phyloP scores from a whole-genome alignment of 306 rosid species.

The Acacia melanoxylon region DNA sequence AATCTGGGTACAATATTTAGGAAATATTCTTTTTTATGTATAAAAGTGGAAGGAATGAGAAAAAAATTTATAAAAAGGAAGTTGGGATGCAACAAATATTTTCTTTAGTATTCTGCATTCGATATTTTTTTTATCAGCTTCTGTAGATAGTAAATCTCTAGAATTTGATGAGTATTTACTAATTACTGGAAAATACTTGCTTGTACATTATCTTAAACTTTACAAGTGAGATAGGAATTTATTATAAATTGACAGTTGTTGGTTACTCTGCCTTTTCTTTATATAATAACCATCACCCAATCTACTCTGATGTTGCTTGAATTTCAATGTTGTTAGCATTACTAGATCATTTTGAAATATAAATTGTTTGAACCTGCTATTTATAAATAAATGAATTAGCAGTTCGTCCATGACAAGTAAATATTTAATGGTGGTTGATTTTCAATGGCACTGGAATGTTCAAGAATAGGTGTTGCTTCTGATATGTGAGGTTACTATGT shows the following conservation, averaged over 20 bases:
- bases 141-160: neutral
- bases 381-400: neutral
- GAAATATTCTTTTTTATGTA: neutral
- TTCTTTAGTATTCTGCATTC: slow-evolving; percentile 3
- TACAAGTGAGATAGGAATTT: neutral
- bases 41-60: neutral
- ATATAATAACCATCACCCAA: neutral
- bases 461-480: neutral
- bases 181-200: neutral
- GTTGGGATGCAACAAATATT: neutral
- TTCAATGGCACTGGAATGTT: neutral
- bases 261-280: neutral
- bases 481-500: neutral
- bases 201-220: neutral
- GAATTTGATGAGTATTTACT: neutral
- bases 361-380: neutral
- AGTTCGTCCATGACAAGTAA: neutral
- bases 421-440: neutral
- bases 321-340: slow-evolving; percentile 1
- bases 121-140: neutral
- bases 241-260: neutral
- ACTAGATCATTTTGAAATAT: neutral
- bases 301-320: slow-evolving; percentile 13
- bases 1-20: neutral
- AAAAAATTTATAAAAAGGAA: neutral